A percentile compares a stretch with the other conserved stretches of the same genome.
phyloP scores from a whole-genome alignment of 257 asterid species.

The Fraxinus cuspidata region DNA sequence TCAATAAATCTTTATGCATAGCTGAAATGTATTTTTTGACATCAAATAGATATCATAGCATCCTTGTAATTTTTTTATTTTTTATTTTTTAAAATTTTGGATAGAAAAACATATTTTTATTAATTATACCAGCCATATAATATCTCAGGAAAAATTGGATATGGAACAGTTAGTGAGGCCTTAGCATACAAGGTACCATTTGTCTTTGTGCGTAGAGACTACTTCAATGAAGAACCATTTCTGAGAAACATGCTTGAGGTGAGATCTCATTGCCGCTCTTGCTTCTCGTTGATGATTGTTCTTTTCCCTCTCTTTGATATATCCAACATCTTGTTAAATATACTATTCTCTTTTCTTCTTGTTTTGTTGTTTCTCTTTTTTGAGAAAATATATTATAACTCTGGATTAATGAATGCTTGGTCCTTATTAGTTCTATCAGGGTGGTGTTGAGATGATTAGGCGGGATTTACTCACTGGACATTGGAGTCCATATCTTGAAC shows the following conservation, averaged over 20 bases:
- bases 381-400: constrained; percentile 3
- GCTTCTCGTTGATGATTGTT: background rate
- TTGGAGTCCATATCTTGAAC: constrained; percentile 94
- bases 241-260: constrained; percentile 99
- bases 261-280: constrained; percentile 12
- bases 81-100: too few species aligned
- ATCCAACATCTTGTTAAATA: background rate
- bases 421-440: constrained; percentile 66
- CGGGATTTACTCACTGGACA: constrained; percentile 97
- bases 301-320: constrained; percentile 7
- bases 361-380: constrained; percentile 2
- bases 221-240: constrained; percentile 96
- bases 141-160: constrained; percentile 91
- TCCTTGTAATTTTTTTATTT: background rate
- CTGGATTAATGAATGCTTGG: constrained; percentile 18
- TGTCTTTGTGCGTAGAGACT: constrained; percentile 95
- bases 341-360: background rate
- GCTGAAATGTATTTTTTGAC: constrained; percentile 10
- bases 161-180: constrained; percentile 97
- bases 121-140: background rate
- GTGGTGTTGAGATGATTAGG: constrained; percentile 98
- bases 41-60: constrained; percentile 13
- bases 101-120: background rate
- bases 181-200: constrained; percentile 92
- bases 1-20: constrained; percentile 11